These are phyloP conservation scores for Bromus sterilis DNA, from an alignment of 176 grass and related monocot genomes.

Conservation along the genomic window DNA sequence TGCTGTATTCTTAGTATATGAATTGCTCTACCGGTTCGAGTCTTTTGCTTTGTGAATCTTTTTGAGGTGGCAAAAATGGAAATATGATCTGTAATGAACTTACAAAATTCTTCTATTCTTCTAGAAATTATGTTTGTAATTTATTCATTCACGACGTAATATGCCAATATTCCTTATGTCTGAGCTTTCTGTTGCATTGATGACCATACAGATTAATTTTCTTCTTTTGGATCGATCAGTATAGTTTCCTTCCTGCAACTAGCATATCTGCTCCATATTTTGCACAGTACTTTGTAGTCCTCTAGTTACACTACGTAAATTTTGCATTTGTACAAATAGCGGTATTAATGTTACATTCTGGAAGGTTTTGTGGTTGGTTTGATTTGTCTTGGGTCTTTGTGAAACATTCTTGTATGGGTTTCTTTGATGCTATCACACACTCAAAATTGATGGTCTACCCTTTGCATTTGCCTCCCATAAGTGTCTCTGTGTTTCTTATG, in stretches of 20 bases:
- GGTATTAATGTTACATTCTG: background rate
- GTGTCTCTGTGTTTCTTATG: conserved; percentile 24
- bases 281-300: background rate
- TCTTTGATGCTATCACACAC: conserved; percentile 2
- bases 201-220: background rate
- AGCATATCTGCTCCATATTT: background rate
- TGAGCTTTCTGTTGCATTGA: background rate
- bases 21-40: background rate
- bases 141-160: background rate
- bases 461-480: conserved; percentile 12
- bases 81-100: background rate
- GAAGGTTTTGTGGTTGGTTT: background rate
- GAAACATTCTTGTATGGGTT: conserved; percentile 10
- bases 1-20: background rate
- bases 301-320: background rate
- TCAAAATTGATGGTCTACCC: conserved; percentile 9
- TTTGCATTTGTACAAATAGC: background rate
- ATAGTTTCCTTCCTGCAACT: background rate
- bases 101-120: background rate
- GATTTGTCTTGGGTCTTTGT: background rate
- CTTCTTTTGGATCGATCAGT: background rate
- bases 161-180: background rate
- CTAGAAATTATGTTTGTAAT: background rate
- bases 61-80: background rate
- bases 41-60: background rate